Percentiles rank a stretch among this genome's conserved stretches.
Conservation (phyloP, 2,329 filamentous ascomycete species). For the Ascochyta viciae-villosae region DNA sequence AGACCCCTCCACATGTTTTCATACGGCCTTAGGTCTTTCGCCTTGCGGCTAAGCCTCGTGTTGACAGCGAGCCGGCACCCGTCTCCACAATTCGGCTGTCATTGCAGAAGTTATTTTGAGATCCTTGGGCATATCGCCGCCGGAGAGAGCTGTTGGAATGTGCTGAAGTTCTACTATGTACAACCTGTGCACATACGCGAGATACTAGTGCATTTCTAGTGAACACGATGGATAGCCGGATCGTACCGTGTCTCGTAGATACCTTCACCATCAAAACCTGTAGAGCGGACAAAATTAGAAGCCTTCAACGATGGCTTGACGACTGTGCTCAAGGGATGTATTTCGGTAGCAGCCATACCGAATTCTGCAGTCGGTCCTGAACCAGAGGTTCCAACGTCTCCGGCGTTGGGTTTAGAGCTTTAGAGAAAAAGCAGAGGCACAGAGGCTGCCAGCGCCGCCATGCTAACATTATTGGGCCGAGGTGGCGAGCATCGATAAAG, state of each 20-base stretch:
- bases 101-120: background rate
- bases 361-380: background rate
- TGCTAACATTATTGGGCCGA: background rate
- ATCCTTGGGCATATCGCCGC: background rate
- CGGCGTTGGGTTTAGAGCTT: background rate
- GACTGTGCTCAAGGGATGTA: background rate
- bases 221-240: background rate
- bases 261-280: too few species aligned
- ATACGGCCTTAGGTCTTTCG: background rate
- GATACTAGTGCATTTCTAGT: background rate
- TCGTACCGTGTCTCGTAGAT: too few species aligned
- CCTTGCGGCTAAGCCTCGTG: conserved; percentile 10
- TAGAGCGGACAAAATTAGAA: background rate
- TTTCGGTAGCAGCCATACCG: background rate
- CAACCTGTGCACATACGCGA: background rate
- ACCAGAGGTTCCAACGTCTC: background rate
- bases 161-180: background rate
- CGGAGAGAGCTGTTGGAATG: background rate
- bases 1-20: background rate
- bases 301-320: background rate
- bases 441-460: background rate
- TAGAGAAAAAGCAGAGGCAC: too few species aligned
- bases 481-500: background rate
- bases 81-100: conserved; percentile 1
- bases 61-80: conserved; percentile 1